A percentile compares a stretch with the other conserved stretches of the same genome.
Conservation (phyloP, 2,329 filamentous ascomycete species). For the Sclerotinia glacialis region DNA sequence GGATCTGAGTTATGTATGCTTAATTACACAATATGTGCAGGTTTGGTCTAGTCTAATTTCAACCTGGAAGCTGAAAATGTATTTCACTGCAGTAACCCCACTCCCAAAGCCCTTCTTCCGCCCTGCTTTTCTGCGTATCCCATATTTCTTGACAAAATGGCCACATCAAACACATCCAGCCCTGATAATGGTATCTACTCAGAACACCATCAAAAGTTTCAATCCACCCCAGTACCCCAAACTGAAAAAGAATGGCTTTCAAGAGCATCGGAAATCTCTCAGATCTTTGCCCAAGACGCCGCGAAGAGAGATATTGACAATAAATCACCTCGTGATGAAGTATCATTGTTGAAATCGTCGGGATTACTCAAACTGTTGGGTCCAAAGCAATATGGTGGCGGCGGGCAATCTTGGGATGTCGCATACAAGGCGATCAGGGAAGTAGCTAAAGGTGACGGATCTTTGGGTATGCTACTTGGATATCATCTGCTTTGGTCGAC, state of each 20-base stretch:
- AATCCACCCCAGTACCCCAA: slow-evolving; percentile 4
- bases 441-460: slow-evolving; percentile 63
- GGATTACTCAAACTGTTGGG: slow-evolving; percentile 52
- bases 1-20: background rate
- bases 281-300: slow-evolving; percentile 19
- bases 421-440: slow-evolving; percentile 60
- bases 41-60: background rate
- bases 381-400: slow-evolving; percentile 50
- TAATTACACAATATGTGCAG: background rate
- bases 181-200: background rate
- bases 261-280: slow-evolving; percentile 5
- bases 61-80: background rate
- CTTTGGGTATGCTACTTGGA: slow-evolving; percentile 62
- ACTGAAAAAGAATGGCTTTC: slow-evolving; percentile 16
- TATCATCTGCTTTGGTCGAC: slow-evolving; percentile 65
- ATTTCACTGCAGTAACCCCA: slow-evolving; percentile 1
- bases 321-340: slow-evolving; percentile 51
- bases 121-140: background rate
- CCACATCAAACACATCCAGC: background rate
- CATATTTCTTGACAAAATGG: background rate
- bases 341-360: slow-evolving; percentile 51
- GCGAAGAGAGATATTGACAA: slow-evolving; percentile 47
- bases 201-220: slow-evolving; percentile 4
- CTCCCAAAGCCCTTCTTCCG: background rate
- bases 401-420: slow-evolving; percentile 52